These are phyloP conservation scores for Phytophthora uliginosa DNA, from an alignment of 352 stramenopile species.

Conservation along the genomic window DNA sequence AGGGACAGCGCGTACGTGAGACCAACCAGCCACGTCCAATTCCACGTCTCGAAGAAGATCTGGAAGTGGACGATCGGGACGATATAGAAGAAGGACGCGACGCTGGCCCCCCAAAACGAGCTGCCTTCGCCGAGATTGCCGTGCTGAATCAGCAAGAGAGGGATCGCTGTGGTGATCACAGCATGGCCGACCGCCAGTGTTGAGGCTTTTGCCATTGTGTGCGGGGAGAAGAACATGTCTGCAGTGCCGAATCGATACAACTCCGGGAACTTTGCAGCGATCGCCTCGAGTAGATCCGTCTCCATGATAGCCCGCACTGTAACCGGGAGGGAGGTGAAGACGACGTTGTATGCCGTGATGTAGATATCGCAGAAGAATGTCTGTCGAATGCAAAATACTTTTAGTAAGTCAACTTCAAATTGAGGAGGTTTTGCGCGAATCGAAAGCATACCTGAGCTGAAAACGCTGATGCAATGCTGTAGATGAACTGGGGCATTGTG, in stretches of 20 bases:
- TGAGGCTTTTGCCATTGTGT: conserved; percentile 52
- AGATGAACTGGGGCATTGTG: conserved; percentile 92
- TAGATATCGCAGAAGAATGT: conserved; percentile 87
- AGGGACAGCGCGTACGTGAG: conserved; percentile 63
- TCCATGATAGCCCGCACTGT: conserved; percentile 82
- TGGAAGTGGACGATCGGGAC: conserved; percentile 94
- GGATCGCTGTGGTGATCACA: conserved; percentile 62
- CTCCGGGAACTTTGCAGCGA: conserved; percentile 78
- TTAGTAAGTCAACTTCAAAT: too few species aligned
- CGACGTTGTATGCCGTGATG: conserved; percentile 96
- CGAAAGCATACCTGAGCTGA: conserved; percentile 68
- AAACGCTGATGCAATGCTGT: conserved; percentile 88
- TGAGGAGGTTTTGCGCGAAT: not conserved
- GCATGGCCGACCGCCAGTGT: conserved; percentile 67
- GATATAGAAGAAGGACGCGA: conserved; percentile 94
- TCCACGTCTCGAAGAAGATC: conserved; percentile 85
- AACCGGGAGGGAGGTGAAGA: conserved; percentile 94
- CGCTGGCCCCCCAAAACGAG: conserved; percentile 91
- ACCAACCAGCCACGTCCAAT: conserved; percentile 67
- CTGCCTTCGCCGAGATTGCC: conserved; percentile 53
- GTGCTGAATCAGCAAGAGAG: conserved; percentile 65
- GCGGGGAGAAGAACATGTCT: conserved; percentile 73
- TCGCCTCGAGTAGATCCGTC: conserved; percentile 71
- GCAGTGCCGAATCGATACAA: conserved; percentile 70
- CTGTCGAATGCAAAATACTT: conserved; percentile 26